Conservation (phyloP, 176 grass and related monocot species). For the Oryza glaberrima region DNA sequence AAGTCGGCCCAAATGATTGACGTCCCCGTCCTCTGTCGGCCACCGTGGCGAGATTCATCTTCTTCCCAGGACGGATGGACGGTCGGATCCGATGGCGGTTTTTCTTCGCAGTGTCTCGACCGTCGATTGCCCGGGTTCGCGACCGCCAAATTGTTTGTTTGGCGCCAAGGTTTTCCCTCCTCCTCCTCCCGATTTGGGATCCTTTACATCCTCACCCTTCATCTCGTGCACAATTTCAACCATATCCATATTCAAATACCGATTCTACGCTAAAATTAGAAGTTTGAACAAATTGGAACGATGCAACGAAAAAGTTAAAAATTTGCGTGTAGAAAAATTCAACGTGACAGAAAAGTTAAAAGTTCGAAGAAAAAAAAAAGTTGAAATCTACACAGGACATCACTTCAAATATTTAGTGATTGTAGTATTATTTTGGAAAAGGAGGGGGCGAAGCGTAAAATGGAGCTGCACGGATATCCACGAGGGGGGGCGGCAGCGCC, state of each 20-base stretch:
- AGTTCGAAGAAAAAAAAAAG: too few species aligned
- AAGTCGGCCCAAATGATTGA: neutral
- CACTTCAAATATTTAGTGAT: too few species aligned
- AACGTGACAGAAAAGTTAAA: too few species aligned
- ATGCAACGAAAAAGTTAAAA: too few species aligned
- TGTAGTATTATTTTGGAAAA: neutral
- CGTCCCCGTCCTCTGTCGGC: neutral
- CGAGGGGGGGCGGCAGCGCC: conserved; percentile 6
- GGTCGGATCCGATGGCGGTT: neutral
- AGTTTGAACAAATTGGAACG: too few species aligned
- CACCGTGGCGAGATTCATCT: neutral
- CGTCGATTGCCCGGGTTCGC: neutral
- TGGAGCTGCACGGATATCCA: neutral
- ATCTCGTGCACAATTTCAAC: too few species aligned
- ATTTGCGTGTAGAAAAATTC: too few species aligned
- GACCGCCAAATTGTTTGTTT: neutral
- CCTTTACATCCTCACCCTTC: neutral
- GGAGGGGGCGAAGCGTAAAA: neutral
- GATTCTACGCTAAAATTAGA: too few species aligned
- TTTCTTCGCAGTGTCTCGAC: neutral
- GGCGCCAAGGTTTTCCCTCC: neutral
- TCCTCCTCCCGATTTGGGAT: neutral
- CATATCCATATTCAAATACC: too few species aligned
- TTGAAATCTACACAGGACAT: too few species aligned
- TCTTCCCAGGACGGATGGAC: neutral